Evolutionary conservation across 2,329 filamentous ascomycete genomes (phyloP), one percentile per base, ranked within the genome.

Genomic region (Blastomyces silverae): DNA sequence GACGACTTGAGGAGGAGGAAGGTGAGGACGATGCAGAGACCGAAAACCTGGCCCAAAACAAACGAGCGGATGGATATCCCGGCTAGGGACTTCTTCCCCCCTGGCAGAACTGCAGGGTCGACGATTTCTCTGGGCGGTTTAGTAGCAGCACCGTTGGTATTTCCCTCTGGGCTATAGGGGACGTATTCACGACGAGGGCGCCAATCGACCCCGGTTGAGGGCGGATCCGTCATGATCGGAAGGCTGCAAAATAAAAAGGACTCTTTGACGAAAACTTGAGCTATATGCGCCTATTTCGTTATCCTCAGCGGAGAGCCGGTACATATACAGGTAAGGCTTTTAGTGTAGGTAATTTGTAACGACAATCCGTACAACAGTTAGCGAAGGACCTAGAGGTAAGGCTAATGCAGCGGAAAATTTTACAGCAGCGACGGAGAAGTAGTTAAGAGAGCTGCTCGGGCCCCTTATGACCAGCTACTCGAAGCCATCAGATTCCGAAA

Each of bases 21-120:
- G 63, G 75, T 71, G 15, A 76, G 62, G 37, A 73, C 67, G 17
- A 61, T 37, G 52, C 73, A 75, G 17, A 77, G 56, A 22, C 79
- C 78, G 50, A 81, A 70, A n/a, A 71, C 72, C 8, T 74, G 71
- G 15, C 80, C 80, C 17, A 82, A 71, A 34, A 76, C 66, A 68
- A 80, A 80, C 25, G 80, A 79, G 53, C 78, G 76, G 44, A 78
- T 71, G 5, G 80, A 78, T 64, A 81, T 79, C 6, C 78, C 78
- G 1, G 76, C 72, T 37, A 81, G 75, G 2, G 79, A 79, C 66
- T 77, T 78, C 15, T 72, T 70, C 65, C 78, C 79, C 13, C 70
- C 66, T 5, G 78, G 77, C 63, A 75, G 74, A 66, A 73, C 74
- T 42, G 72, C 70, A 3, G 67, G 59, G 66, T 79, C 73, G 56